Evolutionary conservation across 192 early-diverging fungal species (phyloP).

Genomic region (Pilaira anomala): DNA sequence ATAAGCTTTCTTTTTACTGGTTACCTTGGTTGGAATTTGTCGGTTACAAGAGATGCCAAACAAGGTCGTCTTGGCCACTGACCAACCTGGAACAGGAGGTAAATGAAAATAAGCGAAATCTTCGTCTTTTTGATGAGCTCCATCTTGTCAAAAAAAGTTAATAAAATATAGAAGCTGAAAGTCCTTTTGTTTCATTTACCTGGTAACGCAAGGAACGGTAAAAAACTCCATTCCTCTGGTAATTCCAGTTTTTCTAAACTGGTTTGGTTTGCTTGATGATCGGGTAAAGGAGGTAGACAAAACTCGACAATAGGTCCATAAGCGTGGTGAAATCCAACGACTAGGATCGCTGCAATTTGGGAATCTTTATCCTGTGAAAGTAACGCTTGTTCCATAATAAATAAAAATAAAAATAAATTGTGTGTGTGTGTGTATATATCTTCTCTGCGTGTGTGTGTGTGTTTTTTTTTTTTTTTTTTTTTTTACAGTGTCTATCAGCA

Average conservation of each 20-base stretch:
- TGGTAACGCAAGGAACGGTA: conserved; percentile 78
- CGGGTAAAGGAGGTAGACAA: conserved; percentile 47
- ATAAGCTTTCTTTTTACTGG: not conserved
- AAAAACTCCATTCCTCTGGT: conserved; percentile 79
- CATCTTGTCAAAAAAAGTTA: conserved; percentile 45
- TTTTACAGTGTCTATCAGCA: too few species aligned
- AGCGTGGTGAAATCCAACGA: conserved; percentile 46
- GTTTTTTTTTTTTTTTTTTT: too few species aligned
- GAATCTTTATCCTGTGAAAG: conserved; percentile 32
- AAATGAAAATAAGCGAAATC: conserved; percentile 85
- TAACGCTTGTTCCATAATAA: conserved; percentile 4
- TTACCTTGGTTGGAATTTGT: conserved; percentile 68
- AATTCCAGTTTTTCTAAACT: conserved; percentile 45
- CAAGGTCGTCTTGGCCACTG: conserved; percentile 55
- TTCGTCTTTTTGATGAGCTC: conserved; percentile 75
- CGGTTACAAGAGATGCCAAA: conserved; percentile 84
- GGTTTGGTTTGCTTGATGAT: conserved; percentile 27
- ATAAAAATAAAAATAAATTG: too few species aligned
- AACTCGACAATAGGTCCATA: conserved; percentile 55
- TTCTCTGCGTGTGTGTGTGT: too few species aligned
- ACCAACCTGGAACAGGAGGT: conserved; percentile 66
- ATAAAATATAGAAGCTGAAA: too few species aligned
- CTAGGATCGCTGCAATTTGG: conserved; percentile 36
- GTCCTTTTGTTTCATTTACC: conserved; percentile 35
- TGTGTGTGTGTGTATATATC: too few species aligned